phyloP scores from a whole-genome alignment of 345 rosid genomes.

The Barbarea vulgaris region DNA sequence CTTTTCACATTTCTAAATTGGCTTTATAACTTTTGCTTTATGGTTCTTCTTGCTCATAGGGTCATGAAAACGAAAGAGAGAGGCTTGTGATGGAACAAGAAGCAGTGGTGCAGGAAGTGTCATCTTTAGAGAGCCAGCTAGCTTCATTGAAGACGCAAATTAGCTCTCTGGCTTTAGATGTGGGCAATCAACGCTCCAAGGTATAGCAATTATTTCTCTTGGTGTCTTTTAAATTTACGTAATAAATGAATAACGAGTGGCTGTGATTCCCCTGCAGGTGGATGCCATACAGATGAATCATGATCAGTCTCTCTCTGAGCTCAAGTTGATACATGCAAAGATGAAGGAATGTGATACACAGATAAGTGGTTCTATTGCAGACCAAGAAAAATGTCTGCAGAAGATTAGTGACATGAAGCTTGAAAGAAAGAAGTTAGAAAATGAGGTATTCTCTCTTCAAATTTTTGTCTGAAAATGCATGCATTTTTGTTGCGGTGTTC shows the following conservation, averaged over 20 bases:
- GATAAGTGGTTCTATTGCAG: slow-evolving; percentile 66
- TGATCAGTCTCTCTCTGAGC: slow-evolving; percentile 63
- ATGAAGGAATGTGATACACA: slow-evolving; percentile 91
- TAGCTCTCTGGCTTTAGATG: slow-evolving; percentile 55
- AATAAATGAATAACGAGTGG: slow-evolving; percentile 7
- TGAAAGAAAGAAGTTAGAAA: slow-evolving; percentile 85
- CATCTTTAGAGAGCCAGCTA: slow-evolving; percentile 75
- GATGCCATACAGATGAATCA: slow-evolving; percentile 51
- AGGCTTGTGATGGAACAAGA: slow-evolving; percentile 84
- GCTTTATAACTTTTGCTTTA: slow-evolving; percentile 16
- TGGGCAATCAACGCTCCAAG: slow-evolving; percentile 66
- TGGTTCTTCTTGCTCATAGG: slow-evolving; percentile 45
- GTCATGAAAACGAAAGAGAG: slow-evolving; percentile 77
- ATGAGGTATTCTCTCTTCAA: slow-evolving; percentile 63
- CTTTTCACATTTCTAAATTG: slow-evolving; percentile 7
- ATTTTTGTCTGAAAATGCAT: background rate
- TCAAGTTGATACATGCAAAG: slow-evolving; percentile 62
- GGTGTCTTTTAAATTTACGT: background rate
- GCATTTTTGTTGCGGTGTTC: background rate
- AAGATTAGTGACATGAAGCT: slow-evolving; percentile 65
- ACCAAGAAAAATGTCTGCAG: slow-evolving; percentile 72
- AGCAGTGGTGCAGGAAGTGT: slow-evolving; percentile 64
- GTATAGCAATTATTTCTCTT: slow-evolving; percentile 44
- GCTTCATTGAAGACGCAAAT: slow-evolving; percentile 61
- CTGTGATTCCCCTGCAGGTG: slow-evolving; percentile 55